Evolutionary conservation across 805 yeast genomes (phyloP).

Genomic region (Starmera pachycereana): DNA sequence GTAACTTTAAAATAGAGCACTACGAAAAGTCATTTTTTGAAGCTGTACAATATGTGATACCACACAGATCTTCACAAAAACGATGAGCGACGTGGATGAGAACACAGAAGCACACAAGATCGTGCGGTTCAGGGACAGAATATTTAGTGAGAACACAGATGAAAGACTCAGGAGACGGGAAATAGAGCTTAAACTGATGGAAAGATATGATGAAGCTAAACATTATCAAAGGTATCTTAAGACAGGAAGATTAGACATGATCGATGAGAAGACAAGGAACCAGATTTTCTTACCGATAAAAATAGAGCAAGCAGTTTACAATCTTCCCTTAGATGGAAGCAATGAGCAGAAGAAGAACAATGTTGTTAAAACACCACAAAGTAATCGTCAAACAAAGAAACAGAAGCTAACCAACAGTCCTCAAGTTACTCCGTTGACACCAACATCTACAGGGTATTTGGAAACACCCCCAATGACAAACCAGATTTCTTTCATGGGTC

Average conservation of each 20-base stretch:
- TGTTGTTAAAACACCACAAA: slow-evolving; percentile 1
- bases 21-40: too few relatives aligned
- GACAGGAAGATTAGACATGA: slow-evolving; percentile 17
- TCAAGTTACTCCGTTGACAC: too few relatives aligned
- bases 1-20: too few relatives aligned
- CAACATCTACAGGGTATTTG: too few relatives aligned
- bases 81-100: neutral
- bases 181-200: slow-evolving; percentile 13
- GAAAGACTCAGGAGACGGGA: slow-evolving; percentile 7
- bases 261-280: slow-evolving; percentile 9
- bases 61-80: neutral
- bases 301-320: slow-evolving; percentile 8
- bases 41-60: too few relatives aligned
- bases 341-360: neutral
- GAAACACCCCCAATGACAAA: too few relatives aligned
- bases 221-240: slow-evolving; percentile 12
- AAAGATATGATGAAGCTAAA: slow-evolving; percentile 9
- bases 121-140: neutral
- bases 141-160: neutral
- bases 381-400: too few relatives aligned
- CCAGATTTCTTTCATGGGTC: too few relatives aligned
- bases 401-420: too few relatives aligned
- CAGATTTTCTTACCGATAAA: slow-evolving; percentile 8
- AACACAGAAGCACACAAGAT: neutral
- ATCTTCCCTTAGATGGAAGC: slow-evolving; percentile 3